Evolutionary conservation across 2,329 filamentous ascomycete genomes (phyloP), one percentile per base, ranked within the genome.

Genomic region (Didymella glomerata): DNA sequence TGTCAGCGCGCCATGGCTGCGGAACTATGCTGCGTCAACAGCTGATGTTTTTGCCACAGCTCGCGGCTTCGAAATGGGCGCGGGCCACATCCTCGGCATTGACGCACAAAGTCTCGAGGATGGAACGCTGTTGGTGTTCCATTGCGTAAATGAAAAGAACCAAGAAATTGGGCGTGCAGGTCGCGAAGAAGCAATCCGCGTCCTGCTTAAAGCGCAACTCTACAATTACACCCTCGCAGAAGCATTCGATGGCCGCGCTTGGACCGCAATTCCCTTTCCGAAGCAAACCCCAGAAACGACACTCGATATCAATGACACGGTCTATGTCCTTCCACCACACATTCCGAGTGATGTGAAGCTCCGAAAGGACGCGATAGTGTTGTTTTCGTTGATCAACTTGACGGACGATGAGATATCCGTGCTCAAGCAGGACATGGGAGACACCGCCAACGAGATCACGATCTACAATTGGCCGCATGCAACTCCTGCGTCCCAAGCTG

Each of bases 261-360:
- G 36, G 48, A 32, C 22, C 9, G 22, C 18, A 16, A 41, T 41
- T n/a, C n/a, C 48, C n/a, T 13, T 50, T n/a, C 16, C 36, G 7
- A 11, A 10, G 6, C 10, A 32, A n/a, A 14, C 3, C n/a, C 25
- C 6, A 2, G 25, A 50, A n/a, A 9, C 24, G 16, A 22, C 9
- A 27, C 5, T 13, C 27, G 18, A 30, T 22, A n/a, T 22, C 7
- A n/a, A 9, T 5, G 25, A 42, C 20, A 2, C 10, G 1, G 16
- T 8, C 20, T 32, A 24, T 14, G 14, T 4, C 10, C 48, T 42
- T 9, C 36, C 36, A 14, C 24, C 36, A n/a, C 48, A 50, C 28
- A 50, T 50, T 3, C 25, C 36, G 7, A 4, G 16, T 11, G 78
- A 36, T 77, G 81, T 34, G 78, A 76, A 54, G 78, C 77, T 1